Evolutionary conservation across 108 stramenopile species (phyloP), one percentile per base, ranked within the genome.

Genomic region (Pseudonitzschia multiseries): DNA sequence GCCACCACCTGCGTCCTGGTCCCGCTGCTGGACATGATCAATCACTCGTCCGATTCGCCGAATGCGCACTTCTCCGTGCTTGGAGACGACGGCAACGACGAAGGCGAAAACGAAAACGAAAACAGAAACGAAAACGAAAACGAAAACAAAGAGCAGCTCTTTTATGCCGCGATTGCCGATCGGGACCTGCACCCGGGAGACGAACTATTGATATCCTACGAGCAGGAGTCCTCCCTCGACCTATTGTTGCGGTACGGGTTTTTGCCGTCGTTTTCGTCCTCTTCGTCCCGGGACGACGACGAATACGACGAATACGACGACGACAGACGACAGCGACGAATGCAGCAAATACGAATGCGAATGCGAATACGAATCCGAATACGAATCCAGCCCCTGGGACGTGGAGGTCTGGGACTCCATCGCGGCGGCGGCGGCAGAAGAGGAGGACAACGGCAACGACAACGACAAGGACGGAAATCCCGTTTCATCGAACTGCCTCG

Each of bases 1-100:
- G 4, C 57, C 15, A 40, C 61, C 20, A 40, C 32, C 2, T 62
- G 61, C 36, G 68, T 76, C 9, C 5, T 76, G 43, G 56, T 76
- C n/a, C 75, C 75, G 33, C 74, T 74, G 70, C 29, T 83, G 15
- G 82, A 83, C 27, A 61, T 83, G 54, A 46, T 83, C 42, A 83
- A 83, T 46, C 82, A 83, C 59, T 28, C 63, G 29, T 44, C 51
- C 9, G 36, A 40, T 0, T 31, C 46, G 13, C 29, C 64, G 33
- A 83, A 83, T 54, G 68, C 68, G 15, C 65, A 65, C 41, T 56
- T 79, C 57, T 41, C 78, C 21, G 71, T 79, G 2, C 20, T 83
- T 1, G 76, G 78, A 40, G 63, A 77, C 62, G 59, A 70, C 20
- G 57, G 24, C 29, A 69, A 75, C 20, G 70, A 65, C 51, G 57